Conservation (phyloP, 257 asterid genomes). For the Capsicum chinense region DNA sequence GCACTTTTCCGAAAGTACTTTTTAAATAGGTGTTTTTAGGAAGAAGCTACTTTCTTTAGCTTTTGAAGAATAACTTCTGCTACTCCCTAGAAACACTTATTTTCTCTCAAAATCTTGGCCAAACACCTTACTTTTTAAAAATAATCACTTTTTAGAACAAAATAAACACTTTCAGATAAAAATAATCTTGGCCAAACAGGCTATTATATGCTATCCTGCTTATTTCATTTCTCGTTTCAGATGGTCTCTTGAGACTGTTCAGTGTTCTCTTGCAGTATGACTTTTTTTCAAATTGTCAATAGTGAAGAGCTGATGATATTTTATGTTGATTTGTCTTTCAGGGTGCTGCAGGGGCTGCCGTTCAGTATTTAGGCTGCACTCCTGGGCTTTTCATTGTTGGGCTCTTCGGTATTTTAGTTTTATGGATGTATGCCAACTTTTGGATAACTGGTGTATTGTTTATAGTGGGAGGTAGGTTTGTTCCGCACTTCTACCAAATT, state of each 20-base stretch:
- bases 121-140: too few species aligned
- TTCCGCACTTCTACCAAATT: background rate
- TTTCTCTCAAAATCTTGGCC: too few species aligned
- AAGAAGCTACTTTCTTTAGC: too few species aligned
- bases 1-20: too few species aligned
- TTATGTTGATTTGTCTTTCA: constrained; percentile 44
- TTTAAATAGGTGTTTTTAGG: too few species aligned
- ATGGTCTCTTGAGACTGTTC: background rate
- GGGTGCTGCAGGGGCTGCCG: constrained; percentile 96
- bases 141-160: too few species aligned
- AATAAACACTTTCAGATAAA: too few species aligned
- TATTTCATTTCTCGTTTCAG: constrained; percentile 16
- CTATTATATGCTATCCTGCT: background rate
- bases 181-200: too few species aligned
- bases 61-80: too few species aligned
- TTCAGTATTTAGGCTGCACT: constrained; percentile 91
- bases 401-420: constrained; percentile 77
- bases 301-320: constrained; percentile 16
- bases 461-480: constrained; percentile 89
- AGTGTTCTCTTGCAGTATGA: background rate
- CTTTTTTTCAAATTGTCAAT: constrained; percentile 16
- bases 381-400: constrained; percentile 98
- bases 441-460: constrained; percentile 95
- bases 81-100: too few species aligned
- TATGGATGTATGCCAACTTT: constrained; percentile 99